Evolutionary conservation across 1,139 yeast species (phyloP), one percentile per base, ranked within the genome.

Genomic region (Kodamaea plutei): DNA sequence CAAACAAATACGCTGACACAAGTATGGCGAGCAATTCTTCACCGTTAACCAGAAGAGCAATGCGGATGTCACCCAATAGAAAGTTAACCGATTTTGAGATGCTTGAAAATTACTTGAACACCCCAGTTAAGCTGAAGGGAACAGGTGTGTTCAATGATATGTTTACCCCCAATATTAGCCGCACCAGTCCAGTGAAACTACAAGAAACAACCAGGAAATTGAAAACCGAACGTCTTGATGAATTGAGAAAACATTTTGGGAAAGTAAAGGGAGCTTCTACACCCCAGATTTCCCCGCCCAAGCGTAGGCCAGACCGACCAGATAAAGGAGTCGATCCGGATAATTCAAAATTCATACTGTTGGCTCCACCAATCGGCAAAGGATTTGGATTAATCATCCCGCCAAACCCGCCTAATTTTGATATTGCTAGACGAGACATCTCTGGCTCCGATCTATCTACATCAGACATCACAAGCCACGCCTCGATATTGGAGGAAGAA

Each of bases 191-290:
- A 2, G 50, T 65, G 1, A 56, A 61, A 30, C 43, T 65, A 10
- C 69, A 63, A 34, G 68, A 61, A 37, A 65, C 73, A 0, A 61
- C 67, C 16, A 55, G 57, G 25, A 43, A 67, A 29, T 42, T 65
- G 39, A 56, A 55, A 27, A 49, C 49, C 20, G 67, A 64, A 36
- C 48, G 54, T 26, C 50, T 66, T 12, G 56, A 54, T 26, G 69
- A 67, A 2, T 45, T 65, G 26, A 48, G 62, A 17, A 52, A 51
- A 21, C 61, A 61, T 28, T 66, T 58, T 38, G 57, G 64, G 8
- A 50, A 44, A 27, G 65, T 54, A 0, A 55, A 44, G 26, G 48
- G 23, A 5, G 41, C 2, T 2, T 37, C 40, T 1, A 33, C 45
- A 3, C 45, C 44, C 4, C 22, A 31, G 13, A 15, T 18, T 4